Base-by-base conservation (phyloP, 176 grass and related monocot genomes). In the Avena insularis region DNA sequence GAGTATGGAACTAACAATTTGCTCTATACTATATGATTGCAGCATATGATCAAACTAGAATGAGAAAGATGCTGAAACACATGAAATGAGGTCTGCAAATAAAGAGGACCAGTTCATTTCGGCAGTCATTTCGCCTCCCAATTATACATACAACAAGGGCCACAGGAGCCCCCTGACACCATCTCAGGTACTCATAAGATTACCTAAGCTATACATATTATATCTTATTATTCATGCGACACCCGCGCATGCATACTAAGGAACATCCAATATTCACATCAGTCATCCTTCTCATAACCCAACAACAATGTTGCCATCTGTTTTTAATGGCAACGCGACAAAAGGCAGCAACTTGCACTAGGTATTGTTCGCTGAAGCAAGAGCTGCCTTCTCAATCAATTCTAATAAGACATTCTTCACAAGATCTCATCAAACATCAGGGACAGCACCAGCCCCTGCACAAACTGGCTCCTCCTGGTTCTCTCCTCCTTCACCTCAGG, bases 401-500 rank as follows among this genome's bases (percentile, higher is more conserved):
- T 38, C 45, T 71, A 19, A 70, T 0, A 31, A 61, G 45, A 20
- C 33, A 85, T 3, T 73, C 60, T 82, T 93, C 79, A 93, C 58
- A 92, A 83, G 46, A 79, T 82, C 25, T 92, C 92, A 20, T 94
- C 86, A 67, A 97, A 94, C 78, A 97, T 90, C 80, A 91, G 89
- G 31, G 94, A 97, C 82, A 94, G 73, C 12, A 97, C 49, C 8
- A 97, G 83, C 31, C 92, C 94, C 81, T 85, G 90, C 36, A 88
- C 92, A 60, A 97, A 97, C 29, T 92, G 79, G 83, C 94, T 97
- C 86, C 88, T 92, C 77, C 88, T 91, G 63, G 75, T 89, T 75
- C 48, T 90, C 92, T 97, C 94, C 84, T 89, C 92, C 73, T 92
- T 91, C 19, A 83, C 94, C 69, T 92, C 94, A 75, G 94, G 92